Percentiles rank a stretch among this genome's conserved stretches.
Conservation (phyloP, 139 green algal genomes). For the Eudorina sp. region DNA sequence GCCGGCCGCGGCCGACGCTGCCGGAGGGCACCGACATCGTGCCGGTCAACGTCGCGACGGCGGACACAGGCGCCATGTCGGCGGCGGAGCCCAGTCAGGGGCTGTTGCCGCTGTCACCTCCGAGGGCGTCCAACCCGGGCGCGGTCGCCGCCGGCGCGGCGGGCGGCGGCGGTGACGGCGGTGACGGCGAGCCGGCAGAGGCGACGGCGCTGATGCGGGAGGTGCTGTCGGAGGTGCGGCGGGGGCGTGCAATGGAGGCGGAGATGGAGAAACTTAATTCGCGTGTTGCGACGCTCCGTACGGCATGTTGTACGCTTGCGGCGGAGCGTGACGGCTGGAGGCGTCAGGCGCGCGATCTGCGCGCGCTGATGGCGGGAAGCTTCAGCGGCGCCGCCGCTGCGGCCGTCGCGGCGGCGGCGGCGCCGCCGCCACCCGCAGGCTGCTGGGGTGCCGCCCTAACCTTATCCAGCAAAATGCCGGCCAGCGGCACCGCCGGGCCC, state of each 20-base stretch:
- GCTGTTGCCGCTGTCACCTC: too few species aligned
- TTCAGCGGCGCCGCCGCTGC: background rate
- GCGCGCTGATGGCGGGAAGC: conserved; percentile 5
- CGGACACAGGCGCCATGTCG: too few species aligned
- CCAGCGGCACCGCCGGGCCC: background rate
- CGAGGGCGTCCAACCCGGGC: too few species aligned
- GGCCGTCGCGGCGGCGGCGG: background rate
- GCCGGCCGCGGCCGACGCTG: background rate
- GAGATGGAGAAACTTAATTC: background rate
- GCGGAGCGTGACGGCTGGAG: conserved; percentile 40
- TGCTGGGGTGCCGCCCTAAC: too few species aligned
- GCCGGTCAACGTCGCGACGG: too few species aligned
- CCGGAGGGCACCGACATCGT: background rate
- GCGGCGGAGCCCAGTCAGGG: too few species aligned
- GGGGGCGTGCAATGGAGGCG: background rate
- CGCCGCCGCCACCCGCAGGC: background rate
- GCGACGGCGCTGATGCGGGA: background rate
- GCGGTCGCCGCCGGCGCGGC: too few species aligned
- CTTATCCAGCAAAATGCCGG: too few species aligned
- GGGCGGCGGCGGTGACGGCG: background rate
- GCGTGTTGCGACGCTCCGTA: background rate
- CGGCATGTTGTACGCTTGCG: conserved; percentile 12
- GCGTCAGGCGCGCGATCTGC: conserved; percentile 19
- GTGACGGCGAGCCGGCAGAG: background rate
- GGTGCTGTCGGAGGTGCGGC: conserved; percentile 30